Evolutionary conservation across 768 basidiomycete genomes (phyloP).

Genomic region (Russula earlei): DNA sequence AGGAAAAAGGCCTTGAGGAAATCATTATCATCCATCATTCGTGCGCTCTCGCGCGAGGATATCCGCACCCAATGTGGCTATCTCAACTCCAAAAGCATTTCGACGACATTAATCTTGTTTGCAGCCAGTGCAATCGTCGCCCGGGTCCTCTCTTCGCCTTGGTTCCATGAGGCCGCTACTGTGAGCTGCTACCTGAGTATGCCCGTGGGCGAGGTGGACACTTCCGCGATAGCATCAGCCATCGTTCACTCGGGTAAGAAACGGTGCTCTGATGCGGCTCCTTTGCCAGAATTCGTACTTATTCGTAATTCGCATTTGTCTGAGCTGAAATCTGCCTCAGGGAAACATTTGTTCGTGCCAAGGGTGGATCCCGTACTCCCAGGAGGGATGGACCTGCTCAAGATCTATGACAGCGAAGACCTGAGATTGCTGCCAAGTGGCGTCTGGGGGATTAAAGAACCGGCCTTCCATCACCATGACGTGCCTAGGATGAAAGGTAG

Average conservation of each 20-base stretch:
- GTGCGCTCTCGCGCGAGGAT: conserved; percentile 33
- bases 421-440: conserved; percentile 47
- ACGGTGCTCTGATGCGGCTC: not conserved
- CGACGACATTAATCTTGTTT: conserved; percentile 3
- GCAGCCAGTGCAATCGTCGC: conserved; percentile 40
- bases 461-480: conserved; percentile 36
- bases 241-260: conserved; percentile 48
- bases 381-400: conserved; percentile 55
- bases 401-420: conserved; percentile 50
- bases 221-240: conserved; percentile 38
- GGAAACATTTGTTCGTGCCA: conserved; percentile 62
- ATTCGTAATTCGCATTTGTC: not conserved
- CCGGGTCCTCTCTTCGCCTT: conserved; percentile 40
- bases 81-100: not conserved
- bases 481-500: conserved; percentile 43
- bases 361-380: conserved; percentile 39
- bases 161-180: conserved; percentile 39
- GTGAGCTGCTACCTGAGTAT: conserved; percentile 77
- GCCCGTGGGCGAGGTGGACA: conserved; percentile 63
- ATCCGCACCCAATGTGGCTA: conserved; percentile 53
- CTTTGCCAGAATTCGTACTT: not conserved
- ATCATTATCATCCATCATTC: conserved; percentile 37
- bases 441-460: conserved; percentile 72
- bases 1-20: conserved; percentile 53
- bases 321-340: conserved; percentile 27